Evolutionary conservation across 2,329 filamentous ascomycete species (phyloP).

Genomic region (Fusarium anguioides): DNA sequence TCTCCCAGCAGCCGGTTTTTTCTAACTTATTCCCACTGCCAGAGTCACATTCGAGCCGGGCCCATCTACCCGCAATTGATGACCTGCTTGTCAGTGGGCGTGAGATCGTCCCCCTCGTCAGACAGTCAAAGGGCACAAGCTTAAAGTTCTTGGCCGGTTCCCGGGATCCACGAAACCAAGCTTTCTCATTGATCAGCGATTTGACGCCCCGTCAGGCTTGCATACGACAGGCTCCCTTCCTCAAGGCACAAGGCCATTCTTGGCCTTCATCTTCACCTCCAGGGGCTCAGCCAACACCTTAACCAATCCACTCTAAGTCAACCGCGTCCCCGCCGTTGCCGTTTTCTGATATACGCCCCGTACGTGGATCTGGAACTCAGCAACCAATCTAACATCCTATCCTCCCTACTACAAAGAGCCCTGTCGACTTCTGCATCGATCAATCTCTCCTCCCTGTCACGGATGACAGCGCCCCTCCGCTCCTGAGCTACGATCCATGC

Average conservation of each 20-base stretch:
- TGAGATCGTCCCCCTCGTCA: constrained; percentile 34
- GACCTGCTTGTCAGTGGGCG: constrained; percentile 35
- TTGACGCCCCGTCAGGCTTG: constrained; percentile 43
- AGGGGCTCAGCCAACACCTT: constrained; percentile 39
- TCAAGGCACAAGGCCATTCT: constrained; percentile 40
- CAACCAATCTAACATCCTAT: constrained; percentile 32
- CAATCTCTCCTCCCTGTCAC: constrained; percentile 38
- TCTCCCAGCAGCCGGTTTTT: constrained; percentile 11
- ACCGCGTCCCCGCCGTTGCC: constrained; percentile 27
- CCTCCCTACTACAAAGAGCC: constrained; percentile 35
- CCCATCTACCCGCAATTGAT: constrained; percentile 39
- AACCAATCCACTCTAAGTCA: constrained; percentile 24
- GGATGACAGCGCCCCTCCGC: constrained; percentile 34
- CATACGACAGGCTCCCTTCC: constrained; percentile 38
- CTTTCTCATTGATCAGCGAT: constrained; percentile 43
- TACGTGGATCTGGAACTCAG: constrained; percentile 33
- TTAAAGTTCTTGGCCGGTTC: constrained; percentile 42
- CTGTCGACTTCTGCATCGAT: constrained; percentile 37
- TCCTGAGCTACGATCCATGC: constrained; percentile 39
- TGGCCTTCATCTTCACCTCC: constrained; percentile 31
- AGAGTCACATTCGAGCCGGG: constrained; percentile 37
- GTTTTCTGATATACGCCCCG: constrained; percentile 36
- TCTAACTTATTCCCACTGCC: constrained; percentile 19
- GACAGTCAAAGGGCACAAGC: constrained; percentile 30
- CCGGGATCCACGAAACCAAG: constrained; percentile 41